Evolutionary conservation across 1,284 basidiomycete genomes (phyloP).

Genomic region (Heimioporus retisporus): DNA sequence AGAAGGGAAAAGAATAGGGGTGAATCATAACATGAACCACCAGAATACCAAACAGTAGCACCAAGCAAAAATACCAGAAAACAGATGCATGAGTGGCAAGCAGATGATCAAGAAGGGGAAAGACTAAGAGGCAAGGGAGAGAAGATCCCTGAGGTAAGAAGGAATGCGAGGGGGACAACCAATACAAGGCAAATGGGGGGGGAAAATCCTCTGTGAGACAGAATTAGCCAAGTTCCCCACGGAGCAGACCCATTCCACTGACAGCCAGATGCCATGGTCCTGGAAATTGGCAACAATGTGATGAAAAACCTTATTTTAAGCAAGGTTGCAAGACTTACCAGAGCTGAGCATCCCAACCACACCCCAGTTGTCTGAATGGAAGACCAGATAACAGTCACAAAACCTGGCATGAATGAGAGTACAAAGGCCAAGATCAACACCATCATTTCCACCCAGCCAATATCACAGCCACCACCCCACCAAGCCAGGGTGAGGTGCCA

Average conservation of each 20-base stretch:
- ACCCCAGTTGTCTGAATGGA: conserved; percentile 13
- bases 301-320: conserved; percentile 23
- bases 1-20: too few species aligned
- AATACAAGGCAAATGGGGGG: too few species aligned
- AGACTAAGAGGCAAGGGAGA: background rate
- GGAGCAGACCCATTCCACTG: conserved; percentile 37
- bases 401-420: background rate
- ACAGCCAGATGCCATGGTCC: conserved; percentile 19
- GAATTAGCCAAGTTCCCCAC: conserved; percentile 40
- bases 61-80: too few species aligned
- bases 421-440: conserved; percentile 9
- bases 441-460: conserved; percentile 12
- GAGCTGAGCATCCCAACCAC: background rate
- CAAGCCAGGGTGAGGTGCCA: background rate
- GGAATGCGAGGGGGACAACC: background rate
- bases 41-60: too few species aligned
- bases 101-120: background rate
- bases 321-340: background rate
- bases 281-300: background rate
- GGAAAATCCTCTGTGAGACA: conserved; percentile 36
- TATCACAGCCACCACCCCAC: conserved; percentile 2
- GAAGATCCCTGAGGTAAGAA: background rate
- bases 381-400: background rate
- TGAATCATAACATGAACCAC: too few species aligned
- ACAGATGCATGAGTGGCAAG: too few species aligned